phyloP scores from a whole-genome alignment of 73 alveolate genomes.

The Symbiodinium natans region DNA sequence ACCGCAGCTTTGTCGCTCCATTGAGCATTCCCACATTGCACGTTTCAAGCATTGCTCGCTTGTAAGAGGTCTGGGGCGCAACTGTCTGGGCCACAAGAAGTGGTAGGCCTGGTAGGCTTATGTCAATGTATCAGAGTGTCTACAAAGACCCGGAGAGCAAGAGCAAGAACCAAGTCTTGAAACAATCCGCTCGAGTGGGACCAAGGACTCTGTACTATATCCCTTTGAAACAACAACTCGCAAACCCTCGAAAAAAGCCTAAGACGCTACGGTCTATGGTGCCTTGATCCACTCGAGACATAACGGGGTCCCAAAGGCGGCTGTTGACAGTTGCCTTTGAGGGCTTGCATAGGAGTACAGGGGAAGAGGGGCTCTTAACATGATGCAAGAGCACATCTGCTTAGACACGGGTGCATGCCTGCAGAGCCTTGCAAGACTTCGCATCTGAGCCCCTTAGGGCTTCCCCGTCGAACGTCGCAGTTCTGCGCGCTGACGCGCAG shows the following conservation, averaged over 20 bases:
- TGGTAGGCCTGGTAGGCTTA: no score
- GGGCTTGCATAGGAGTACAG: neutral
- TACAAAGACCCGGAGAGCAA: neutral
- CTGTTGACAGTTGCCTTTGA: neutral
- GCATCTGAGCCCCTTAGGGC: slow-evolving; percentile 1
- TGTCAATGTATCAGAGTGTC: no score
- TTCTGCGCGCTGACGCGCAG: neutral
- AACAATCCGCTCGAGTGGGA: neutral
- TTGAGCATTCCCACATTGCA: neutral
- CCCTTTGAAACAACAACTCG: no score
- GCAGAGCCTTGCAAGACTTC: neutral
- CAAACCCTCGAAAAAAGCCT: no score
- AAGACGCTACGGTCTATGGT: no score
- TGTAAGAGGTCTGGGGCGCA: slow-evolving; percentile 4
- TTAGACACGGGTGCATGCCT: neutral
- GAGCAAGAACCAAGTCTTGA: neutral
- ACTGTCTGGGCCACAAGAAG: no score
- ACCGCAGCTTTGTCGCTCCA: neutral
- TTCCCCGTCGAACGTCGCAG: neutral
- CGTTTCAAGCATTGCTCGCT: neutral
- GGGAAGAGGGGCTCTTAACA: neutral
- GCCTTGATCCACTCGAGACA: neutral
- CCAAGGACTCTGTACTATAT: no score
- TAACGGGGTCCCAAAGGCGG: neutral
- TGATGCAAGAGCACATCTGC: neutral